Evolutionary conservation across 2,329 filamentous ascomycete species (phyloP).

Genomic region (Diatrype stigma): DNA sequence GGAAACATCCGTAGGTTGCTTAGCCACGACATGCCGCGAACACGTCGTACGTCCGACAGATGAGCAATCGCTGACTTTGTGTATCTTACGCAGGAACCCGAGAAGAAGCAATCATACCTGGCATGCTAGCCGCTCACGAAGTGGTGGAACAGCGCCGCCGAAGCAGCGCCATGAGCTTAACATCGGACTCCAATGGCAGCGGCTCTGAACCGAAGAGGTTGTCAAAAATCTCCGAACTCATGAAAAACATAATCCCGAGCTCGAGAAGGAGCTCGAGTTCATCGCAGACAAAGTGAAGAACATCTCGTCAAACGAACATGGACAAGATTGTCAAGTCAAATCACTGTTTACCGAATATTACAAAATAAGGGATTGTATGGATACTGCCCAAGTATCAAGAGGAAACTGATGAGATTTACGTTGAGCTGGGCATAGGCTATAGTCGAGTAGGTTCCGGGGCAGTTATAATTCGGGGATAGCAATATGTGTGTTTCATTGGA

Average conservation of each 20-base stretch:
- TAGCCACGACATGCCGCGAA: background rate
- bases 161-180: conserved; percentile 11
- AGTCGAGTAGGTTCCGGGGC: no score
- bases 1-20: conserved; percentile 23
- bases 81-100: conserved; percentile 14
- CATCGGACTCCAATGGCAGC: conserved; percentile 4
- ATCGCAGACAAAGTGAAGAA: conserved; percentile 5
- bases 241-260: conserved; percentile 16
- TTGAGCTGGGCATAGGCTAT: no score
- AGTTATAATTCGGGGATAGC: no score
- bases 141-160: conserved; percentile 13
- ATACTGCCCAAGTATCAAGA: no score
- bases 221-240: conserved; percentile 15
- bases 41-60: background rate
- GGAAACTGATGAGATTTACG: no score
- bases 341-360: no score
- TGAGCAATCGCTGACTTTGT: background rate
- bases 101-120: conserved; percentile 20
- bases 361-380: no score
- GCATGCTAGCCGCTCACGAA: conserved; percentile 11
- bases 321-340: no score
- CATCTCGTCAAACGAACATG: no score
- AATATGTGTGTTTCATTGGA: no score
- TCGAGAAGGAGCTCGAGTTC: conserved; percentile 1
- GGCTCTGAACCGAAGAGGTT: conserved; percentile 9